phyloP scores from a whole-genome alignment of 176 grass and related monocot species.

The Phoenix roebelenii region DNA sequence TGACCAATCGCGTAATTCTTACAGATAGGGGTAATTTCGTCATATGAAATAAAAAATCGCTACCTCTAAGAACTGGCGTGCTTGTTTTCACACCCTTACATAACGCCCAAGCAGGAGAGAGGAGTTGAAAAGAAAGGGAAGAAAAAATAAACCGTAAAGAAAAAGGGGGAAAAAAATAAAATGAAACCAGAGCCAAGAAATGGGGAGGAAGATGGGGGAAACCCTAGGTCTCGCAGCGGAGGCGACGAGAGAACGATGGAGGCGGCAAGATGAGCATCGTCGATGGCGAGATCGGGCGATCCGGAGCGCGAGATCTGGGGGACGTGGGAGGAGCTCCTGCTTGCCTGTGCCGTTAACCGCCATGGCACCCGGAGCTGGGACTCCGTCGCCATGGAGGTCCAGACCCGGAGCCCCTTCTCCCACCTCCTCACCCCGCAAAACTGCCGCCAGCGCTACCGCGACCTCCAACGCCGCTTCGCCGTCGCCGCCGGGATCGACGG shows the following conservation, averaged over 20 bases:
- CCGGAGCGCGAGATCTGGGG: slow-evolving; percentile 70
- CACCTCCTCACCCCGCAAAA: slow-evolving; percentile 27
- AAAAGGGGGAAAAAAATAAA: too few species aligned
- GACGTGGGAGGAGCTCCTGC: slow-evolving; percentile 78
- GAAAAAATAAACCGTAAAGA: too few species aligned
- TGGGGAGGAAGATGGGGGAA: slow-evolving; percentile 5
- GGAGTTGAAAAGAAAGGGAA: too few species aligned
- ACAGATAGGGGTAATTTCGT: too few species aligned
- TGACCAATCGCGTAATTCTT: too few species aligned
- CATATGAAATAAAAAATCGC: too few species aligned
- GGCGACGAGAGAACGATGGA: slow-evolving; percentile 2
- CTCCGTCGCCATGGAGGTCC: slow-evolving; percentile 57
- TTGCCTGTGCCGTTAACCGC: slow-evolving; percentile 50
- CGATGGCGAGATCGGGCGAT: slow-evolving; percentile 50
- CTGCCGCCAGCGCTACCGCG: slow-evolving; percentile 42
- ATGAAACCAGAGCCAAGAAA: too few species aligned
- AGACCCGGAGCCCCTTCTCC: slow-evolving; percentile 29
- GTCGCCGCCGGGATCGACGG: background rate
- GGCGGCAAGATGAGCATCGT: too few species aligned
- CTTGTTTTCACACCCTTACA: too few species aligned
- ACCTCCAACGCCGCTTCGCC: slow-evolving; percentile 59
- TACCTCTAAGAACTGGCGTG: too few species aligned
- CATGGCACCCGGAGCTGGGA: slow-evolving; percentile 76
- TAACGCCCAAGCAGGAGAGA: too few species aligned
- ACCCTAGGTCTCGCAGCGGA: slow-evolving; percentile 44